Evolutionary conservation across 345 rosid species (phyloP), one percentile per base, ranked within the genome.

Genomic region (Bruguiera gymnorhiza): DNA sequence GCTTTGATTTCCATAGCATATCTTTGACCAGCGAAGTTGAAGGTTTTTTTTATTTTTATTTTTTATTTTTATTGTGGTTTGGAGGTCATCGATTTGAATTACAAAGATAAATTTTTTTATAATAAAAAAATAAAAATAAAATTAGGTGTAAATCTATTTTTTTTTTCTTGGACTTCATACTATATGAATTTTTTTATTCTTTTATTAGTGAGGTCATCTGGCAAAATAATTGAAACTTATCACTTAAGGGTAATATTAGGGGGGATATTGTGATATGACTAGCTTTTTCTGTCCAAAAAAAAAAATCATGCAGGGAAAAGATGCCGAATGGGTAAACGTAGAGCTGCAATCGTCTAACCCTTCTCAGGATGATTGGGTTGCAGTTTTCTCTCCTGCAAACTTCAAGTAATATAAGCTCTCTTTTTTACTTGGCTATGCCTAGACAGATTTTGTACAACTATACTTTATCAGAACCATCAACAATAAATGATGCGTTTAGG

Each of bases 361-460:
- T 32, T 59, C 76, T 26, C 18, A 36, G 34, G 70, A 72, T 68
- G 73, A 77, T 32, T 77, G 76, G 80, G 23, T 77, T 68, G 80
- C 24, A 24, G 24, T 24, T 24, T 24, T 24, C 24, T 24, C 24
- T 24, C 24, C 24, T 24, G 24, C 76, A n/a, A 63, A 77, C 20
- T 68, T 77, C 74, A 77, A 69, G 73, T 77, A 72, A 67, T 36
- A 11, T 37, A 10, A 30, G 2, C 18, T 11, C 3, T 26, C 16
- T 27, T 57, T 27, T 57, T 57, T 24, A 1, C 27, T 6, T 57
- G 26, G 26, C 26, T 24, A 24, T 57, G 29, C 23, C 26, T 24
- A 59, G 29, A 6, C 32, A 13, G 18, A 11, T 27, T 26, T 3
- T 26, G 19, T 26, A 10, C 6, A 2, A 27, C 31, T 59, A 3